phyloP scores from a whole-genome alignment of 176 grass and related monocot species.

The Cenchrus fungigraminus region DNA sequence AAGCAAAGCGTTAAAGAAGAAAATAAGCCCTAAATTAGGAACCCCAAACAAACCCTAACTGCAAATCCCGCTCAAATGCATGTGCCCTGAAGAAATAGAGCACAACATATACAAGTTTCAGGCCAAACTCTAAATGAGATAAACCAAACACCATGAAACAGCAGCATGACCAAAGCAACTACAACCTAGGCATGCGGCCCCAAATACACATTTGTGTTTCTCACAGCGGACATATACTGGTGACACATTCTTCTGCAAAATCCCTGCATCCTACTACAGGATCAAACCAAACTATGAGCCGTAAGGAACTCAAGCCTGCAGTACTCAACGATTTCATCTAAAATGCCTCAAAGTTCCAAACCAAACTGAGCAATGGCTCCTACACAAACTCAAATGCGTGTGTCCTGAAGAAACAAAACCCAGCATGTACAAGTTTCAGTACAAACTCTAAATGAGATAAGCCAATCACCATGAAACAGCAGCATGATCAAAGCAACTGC shows the following conservation, averaged over 20 bases:
- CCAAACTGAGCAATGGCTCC: not conserved
- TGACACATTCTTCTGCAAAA: slow-evolving; percentile 8
- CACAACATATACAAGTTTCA: not conserved
- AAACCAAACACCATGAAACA: not conserved
- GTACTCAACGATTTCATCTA: not conserved
- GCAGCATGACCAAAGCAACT: slow-evolving; percentile 5
- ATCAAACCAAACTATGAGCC: not conserved
- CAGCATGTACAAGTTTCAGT: not conserved
- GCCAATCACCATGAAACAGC: not conserved
- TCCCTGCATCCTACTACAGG: not conserved
- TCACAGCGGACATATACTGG: slow-evolving; percentile 11
- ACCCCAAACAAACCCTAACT: slow-evolving; percentile 18
- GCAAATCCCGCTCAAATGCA: not conserved
- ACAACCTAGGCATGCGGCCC: not conserved
- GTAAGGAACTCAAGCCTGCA: not conserved
- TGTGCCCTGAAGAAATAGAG: not conserved
- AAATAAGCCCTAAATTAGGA: slow-evolving; percentile 19
- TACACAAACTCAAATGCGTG: not conserved
- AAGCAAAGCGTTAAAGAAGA: slow-evolving; percentile 32
- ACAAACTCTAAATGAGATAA: not conserved
- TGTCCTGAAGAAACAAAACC: not conserved
- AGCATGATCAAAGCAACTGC: not conserved
- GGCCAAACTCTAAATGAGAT: not conserved
- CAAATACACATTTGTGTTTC: slow-evolving; percentile 18
- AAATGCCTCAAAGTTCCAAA: not conserved